These are phyloP conservation scores for Pseudopithomyces chartarum DNA, from an alignment of 2,329 filamentous ascomycete genomes.

Conservation along the genomic window DNA sequence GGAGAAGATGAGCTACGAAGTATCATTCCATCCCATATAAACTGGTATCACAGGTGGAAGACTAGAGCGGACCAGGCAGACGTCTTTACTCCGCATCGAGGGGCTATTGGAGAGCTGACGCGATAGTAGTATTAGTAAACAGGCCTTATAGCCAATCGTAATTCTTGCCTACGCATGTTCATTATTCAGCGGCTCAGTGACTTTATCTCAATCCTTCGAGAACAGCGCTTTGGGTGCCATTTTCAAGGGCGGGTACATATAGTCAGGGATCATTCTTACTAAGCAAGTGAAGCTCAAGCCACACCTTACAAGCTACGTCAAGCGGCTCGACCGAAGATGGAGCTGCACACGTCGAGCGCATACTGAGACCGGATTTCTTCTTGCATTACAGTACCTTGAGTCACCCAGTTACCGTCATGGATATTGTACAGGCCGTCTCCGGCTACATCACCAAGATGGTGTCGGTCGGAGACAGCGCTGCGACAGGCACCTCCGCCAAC, in stretches of 20 bases:
- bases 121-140: neutral
- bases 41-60: no score
- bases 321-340: slow-evolving; percentile 12
- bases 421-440: slow-evolving; percentile 88
- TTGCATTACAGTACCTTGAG: neutral
- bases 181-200: neutral
- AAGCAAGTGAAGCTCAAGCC: slow-evolving; percentile 13
- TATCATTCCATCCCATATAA: no score
- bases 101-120: neutral
- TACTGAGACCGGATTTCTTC: neutral
- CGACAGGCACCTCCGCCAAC: slow-evolving; percentile 69
- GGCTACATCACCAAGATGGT: slow-evolving; percentile 98
- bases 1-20: neutral
- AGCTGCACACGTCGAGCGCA: neutral
- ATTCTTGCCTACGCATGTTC: neutral
- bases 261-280: neutral
- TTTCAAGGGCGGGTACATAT: neutral
- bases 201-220: neutral
- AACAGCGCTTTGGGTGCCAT: neutral
- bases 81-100: neutral
- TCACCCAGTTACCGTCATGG: slow-evolving; percentile 65
- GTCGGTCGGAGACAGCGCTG: slow-evolving; percentile 74
- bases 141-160: neutral
- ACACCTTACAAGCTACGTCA: slow-evolving; percentile 14
- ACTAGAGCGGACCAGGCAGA: no score